Evolutionary conservation across 164 flowering plant species (phyloP), one percentile per base, ranked within the genome.

Genomic region (Litsea cubeba): DNA sequence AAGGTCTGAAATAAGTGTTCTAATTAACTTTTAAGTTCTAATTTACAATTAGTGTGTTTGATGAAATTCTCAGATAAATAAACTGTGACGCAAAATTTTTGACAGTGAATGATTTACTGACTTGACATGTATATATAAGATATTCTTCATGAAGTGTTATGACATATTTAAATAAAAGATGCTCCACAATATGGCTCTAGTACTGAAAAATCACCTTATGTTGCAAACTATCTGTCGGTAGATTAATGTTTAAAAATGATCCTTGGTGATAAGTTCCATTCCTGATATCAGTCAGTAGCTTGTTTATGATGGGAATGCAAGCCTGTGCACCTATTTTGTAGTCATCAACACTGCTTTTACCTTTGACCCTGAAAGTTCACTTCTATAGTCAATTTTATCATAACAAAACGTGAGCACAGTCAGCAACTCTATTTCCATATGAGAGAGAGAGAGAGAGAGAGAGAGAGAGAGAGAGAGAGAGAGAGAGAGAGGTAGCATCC

Each of bases 281-380:
- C 79, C 81, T 92, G 77, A 91, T 84, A 75, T 87, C 95, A 62
- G 71, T 78, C 68, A 90, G 22, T 74, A 91, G 54, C 71, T 88
- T 85, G 75, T 77, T 76, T 65, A 92, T 85, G 70, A 95, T 80
- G n/a, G 99, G 95, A 72, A 95, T 76, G 76, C 91, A 90, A 76
- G 96, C 97, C 83, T 93, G 91, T 49, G 98, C 97, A 60, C 90
- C 90, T 64, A 88, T 80, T 69, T 80, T 77, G 78, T 71, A 95
- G 80, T 95, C 97, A 28, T 84, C 20, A 76, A 76, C 69, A 70
- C 72, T 84, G 82, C 97, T 93, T 78, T 81, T 84, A 72, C 92
- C 92, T 70, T 80, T 82, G 72, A 88, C 84, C 99, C 99, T 73
- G 49, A 28, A 73, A 65, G 2, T 71, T 50, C 69, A 73, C 12